Percentiles rank a stretch among this genome's conserved stretches.
Evolutionary conservation across 305 asterid genomes (phyloP).

Genomic region (Fraxinus nigra): DNA sequence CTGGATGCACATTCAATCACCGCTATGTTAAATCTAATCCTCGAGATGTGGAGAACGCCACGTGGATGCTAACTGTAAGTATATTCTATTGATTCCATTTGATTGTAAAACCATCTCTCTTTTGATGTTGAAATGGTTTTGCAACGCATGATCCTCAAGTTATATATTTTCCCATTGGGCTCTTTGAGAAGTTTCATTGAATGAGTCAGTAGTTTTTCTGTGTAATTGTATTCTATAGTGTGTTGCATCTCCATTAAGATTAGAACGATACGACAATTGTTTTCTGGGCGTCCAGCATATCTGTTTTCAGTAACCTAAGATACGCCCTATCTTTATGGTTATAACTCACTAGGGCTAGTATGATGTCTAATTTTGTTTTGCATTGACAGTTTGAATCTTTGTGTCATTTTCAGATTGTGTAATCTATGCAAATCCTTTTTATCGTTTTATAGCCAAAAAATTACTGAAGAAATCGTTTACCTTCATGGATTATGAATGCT

Average conservation of each 20-base stretch:
- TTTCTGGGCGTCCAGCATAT: neutral
- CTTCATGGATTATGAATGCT: conserved; percentile 10
- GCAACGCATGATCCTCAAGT: neutral
- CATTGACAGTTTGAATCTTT: neutral
- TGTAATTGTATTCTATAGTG: neutral
- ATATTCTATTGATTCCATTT: neutral
- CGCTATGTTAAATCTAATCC: conserved; percentile 89
- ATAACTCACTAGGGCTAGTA: neutral
- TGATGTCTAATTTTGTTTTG: neutral
- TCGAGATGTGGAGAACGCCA: conserved; percentile 88
- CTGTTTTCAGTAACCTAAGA: neutral
- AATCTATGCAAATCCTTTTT: neutral
- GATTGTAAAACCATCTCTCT: neutral
- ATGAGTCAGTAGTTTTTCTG: neutral
- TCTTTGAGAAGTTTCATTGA: neutral
- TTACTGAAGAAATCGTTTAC: neutral
- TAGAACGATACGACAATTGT: neutral
- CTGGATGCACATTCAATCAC: conserved; percentile 89
- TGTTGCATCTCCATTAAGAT: neutral
- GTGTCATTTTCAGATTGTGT: neutral
- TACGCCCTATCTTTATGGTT: neutral
- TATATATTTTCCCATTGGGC: neutral
- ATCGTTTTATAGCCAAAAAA: neutral
- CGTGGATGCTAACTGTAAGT: conserved; percentile 96
- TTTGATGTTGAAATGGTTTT: neutral